phyloP scores from a whole-genome alignment of 257 asterid species.

The Oldenlandia corymbosa region DNA sequence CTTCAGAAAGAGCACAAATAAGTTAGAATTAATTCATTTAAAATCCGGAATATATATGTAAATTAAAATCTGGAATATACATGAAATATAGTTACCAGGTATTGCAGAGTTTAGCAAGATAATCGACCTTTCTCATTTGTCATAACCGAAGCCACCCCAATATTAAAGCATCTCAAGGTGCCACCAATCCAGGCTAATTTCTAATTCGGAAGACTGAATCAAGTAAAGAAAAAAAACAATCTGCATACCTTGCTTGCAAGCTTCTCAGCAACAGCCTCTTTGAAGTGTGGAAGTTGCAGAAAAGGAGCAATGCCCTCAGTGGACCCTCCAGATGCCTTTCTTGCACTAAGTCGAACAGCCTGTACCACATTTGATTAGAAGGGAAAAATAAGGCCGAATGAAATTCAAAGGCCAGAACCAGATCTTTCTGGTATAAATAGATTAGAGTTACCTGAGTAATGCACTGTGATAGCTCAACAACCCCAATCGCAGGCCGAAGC shows the following conservation, averaged over 20 bases:
- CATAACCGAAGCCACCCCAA: background rate
- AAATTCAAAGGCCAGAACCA: background rate
- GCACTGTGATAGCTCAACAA: constrained; percentile 82
- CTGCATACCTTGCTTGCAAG: constrained; percentile 56
- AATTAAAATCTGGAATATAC: no score
- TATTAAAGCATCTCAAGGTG: constrained; percentile 5
- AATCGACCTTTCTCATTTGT: background rate
- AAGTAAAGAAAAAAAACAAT: background rate
- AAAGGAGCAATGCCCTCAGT: constrained; percentile 70
- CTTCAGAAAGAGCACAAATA: background rate
- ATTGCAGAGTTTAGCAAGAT: background rate
- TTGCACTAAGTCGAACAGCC: constrained; percentile 87
- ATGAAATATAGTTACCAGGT: background rate
- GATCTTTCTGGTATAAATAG: background rate
- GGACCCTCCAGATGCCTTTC: constrained; percentile 65
- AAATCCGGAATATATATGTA: background rate
- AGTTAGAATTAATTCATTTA: background rate
- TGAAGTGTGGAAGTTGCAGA: constrained; percentile 90
- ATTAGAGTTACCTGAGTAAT: constrained; percentile 60
- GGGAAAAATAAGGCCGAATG: background rate
- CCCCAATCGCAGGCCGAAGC: constrained; percentile 85
- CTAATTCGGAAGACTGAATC: background rate
- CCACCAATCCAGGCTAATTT: background rate
- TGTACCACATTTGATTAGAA: constrained; percentile 29
- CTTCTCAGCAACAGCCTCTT: constrained; percentile 59